Evolutionary conservation across 441 rosid genomes (phyloP).

Genomic region (Sinapis alba): DNA sequence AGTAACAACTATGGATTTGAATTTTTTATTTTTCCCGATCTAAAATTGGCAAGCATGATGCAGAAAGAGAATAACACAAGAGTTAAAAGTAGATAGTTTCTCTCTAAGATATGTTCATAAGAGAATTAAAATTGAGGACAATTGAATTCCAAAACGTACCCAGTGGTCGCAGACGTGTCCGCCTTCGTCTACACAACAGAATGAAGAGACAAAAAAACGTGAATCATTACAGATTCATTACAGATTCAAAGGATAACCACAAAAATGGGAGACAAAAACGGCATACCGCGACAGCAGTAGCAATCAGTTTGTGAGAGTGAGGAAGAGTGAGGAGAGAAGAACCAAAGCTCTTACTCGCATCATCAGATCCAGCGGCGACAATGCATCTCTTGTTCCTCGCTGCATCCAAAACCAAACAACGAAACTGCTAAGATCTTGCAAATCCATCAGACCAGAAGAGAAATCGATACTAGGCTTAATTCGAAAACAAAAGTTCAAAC

Average conservation of each 20-base stretch:
- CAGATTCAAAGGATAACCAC: not conserved
- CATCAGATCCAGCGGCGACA: conserved; percentile 37
- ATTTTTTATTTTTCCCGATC: not conserved
- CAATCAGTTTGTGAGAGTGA: too few relatives aligned
- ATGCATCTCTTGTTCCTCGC: conserved; percentile 26
- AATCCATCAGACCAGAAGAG: not conserved
- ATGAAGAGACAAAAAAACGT: not conserved
- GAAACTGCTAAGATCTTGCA: not conserved
- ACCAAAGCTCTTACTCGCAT: conserved; percentile 19
- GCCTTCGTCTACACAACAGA: conserved; percentile 39
- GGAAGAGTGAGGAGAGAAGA: conserved; percentile 18
- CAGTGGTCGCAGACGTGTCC: conserved; percentile 35
- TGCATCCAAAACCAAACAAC: conserved; percentile 12
- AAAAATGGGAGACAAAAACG: not conserved
- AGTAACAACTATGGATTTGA: too few relatives aligned
- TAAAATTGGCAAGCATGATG: not conserved
- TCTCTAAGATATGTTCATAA: not conserved
- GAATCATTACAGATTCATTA: too few relatives aligned
- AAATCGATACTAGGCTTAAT: not conserved
- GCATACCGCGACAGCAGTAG: not conserved
- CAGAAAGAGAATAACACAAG: not conserved
- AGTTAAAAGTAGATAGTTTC: not conserved
- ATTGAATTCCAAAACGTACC: conserved; percentile 20
- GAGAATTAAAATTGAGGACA: not conserved
- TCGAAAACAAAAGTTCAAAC: conserved; percentile 14